These are phyloP conservation scores for Saccharum spontaneum DNA, from an alignment of 176 grass and related monocot genomes.

Conservation along the genomic window DNA sequence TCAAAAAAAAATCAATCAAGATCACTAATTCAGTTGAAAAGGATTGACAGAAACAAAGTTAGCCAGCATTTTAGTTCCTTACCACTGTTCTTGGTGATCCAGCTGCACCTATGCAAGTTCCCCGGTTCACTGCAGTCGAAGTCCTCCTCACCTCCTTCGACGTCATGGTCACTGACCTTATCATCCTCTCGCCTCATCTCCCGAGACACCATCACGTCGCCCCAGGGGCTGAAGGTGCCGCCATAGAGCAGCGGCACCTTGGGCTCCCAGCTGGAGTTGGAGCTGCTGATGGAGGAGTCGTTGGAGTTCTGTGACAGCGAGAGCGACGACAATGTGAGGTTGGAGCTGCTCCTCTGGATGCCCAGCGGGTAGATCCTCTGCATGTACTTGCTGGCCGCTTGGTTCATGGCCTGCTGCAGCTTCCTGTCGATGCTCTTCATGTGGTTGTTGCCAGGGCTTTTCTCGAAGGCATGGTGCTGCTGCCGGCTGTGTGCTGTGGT, in stretches of 20 bases:
- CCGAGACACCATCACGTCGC: constrained; percentile 37
- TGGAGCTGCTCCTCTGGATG: constrained; percentile 76
- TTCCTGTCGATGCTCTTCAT: constrained; percentile 57
- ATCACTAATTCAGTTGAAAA: neutral
- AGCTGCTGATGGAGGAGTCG: constrained; percentile 91
- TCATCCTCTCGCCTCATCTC: constrained; percentile 50
- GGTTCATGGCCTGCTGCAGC: constrained; percentile 54
- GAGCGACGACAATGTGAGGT: constrained; percentile 82
- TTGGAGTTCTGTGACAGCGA: constrained; percentile 97
- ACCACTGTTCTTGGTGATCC: constrained; percentile 97
- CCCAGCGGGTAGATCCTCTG: constrained; percentile 67
- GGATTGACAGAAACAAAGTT: neutral
- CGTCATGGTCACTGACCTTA: constrained; percentile 48
- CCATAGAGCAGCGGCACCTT: constrained; percentile 72
- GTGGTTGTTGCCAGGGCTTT: constrained; percentile 41
- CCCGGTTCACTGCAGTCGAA: constrained; percentile 55
- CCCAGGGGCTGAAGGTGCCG: constrained; percentile 64
- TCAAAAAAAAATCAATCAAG: neutral
- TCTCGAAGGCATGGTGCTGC: constrained; percentile 65
- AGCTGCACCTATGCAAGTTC: constrained; percentile 74
- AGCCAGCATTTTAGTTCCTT: constrained; percentile 3
- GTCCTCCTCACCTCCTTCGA: constrained; percentile 39
- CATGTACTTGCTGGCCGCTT: constrained; percentile 53
- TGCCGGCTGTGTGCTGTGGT: constrained; percentile 62
- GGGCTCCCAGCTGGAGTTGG: constrained; percentile 86